A percentile compares a stretch with the other conserved stretches of the same genome.
phyloP scores from a whole-genome alignment of 2,329 filamentous ascomycete species.

The Neofusicoccum sp. region DNA sequence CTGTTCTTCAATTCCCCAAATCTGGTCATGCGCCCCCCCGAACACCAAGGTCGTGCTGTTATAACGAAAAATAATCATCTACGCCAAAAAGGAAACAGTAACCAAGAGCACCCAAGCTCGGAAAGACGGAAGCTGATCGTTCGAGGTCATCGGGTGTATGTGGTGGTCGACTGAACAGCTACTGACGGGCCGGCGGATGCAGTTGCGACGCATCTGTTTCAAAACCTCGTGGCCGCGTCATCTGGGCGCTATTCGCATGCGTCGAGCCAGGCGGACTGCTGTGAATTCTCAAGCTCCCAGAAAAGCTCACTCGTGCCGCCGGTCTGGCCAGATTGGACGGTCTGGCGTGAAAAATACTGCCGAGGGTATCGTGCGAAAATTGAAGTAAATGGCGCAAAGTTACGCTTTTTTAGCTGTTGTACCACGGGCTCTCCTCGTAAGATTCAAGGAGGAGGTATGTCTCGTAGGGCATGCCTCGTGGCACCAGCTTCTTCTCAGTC shows the following conservation, averaged over 20 bases:
- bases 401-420: slow-evolving; percentile 15
- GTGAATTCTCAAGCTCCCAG: neutral
- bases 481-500: slow-evolving; percentile 7
- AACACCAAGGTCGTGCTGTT: slow-evolving; percentile 9
- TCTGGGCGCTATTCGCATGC: neutral
- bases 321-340: neutral
- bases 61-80: neutral
- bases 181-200: neutral
- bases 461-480: slow-evolving; percentile 21
- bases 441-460: slow-evolving; percentile 19
- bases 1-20: neutral
- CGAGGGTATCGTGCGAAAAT: slow-evolving; percentile 9
- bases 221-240: slow-evolving; percentile 10
- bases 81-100: slow-evolving; percentile 1
- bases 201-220: neutral
- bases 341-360: neutral
- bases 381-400: neutral
- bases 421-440: slow-evolving; percentile 21
- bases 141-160: neutral
- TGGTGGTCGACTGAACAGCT: neutral
- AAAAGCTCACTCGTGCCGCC: neutral
- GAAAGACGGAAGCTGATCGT: neutral
- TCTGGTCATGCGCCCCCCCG: slow-evolving; percentile 8
- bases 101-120: neutral
- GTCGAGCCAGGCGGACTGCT: neutral